These are phyloP conservation scores for Venustampulla echinocandica DNA, from an alignment of 495 filamentous ascomycete genomes.

Conservation along the genomic window DNA sequence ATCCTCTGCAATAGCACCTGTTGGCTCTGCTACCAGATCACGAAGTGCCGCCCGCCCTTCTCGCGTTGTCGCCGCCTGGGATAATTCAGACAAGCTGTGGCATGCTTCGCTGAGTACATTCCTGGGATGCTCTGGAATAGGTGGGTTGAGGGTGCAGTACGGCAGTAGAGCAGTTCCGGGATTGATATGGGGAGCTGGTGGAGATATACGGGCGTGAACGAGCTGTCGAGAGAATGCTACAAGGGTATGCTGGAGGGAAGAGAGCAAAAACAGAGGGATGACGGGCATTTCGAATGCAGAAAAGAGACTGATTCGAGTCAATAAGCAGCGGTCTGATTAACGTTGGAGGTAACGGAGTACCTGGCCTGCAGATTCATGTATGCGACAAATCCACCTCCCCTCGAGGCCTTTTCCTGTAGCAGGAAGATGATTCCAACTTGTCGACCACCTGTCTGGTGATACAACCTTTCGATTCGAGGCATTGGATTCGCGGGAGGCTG, in stretches of 20 bases:
- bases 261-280: constrained; percentile 28
- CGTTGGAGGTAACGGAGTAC: constrained; percentile 8
- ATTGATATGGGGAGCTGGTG: constrained; percentile 1
- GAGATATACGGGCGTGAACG: neutral
- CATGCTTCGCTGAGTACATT: constrained; percentile 44
- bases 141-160: constrained; percentile 32
- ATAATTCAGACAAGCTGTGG: constrained; percentile 38
- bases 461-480: constrained; percentile 43
- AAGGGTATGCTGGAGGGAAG: constrained; percentile 22
- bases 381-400: constrained; percentile 19
- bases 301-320: constrained; percentile 11
- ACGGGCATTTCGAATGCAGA: constrained; percentile 21
- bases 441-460: constrained; percentile 30
- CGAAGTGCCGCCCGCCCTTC: constrained; percentile 29
- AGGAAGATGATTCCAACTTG: constrained; percentile 47
- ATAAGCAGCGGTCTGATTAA: neutral
- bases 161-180: constrained; percentile 34
- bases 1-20: constrained; percentile 18
- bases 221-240: constrained; percentile 19
- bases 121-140: constrained; percentile 32
- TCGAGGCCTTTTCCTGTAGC: constrained; percentile 27
- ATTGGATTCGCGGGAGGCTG: constrained; percentile 18
- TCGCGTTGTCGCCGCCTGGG: constrained; percentile 27
- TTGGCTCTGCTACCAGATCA: constrained; percentile 29
- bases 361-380: constrained; percentile 38